Conservation (phyloP, 176 grass and related monocot species). For the Alopecurus myosuroides region DNA sequence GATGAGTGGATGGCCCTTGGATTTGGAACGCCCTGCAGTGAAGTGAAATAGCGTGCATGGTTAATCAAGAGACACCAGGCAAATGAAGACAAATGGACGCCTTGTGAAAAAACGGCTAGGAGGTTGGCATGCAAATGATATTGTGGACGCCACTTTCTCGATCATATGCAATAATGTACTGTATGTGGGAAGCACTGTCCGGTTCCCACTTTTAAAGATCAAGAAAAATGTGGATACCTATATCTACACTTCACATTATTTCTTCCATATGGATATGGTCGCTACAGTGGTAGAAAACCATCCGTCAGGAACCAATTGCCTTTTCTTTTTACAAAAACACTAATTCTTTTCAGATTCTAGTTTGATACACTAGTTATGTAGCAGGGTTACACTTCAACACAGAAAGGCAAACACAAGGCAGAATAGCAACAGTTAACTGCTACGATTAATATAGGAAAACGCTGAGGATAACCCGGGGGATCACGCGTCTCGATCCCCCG, state of each 20-base stretch:
- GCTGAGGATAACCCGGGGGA: too few relatives aligned
- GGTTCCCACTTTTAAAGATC: not conserved
- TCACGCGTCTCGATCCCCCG: too few relatives aligned
- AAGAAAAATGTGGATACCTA: not conserved
- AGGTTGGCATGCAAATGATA: not conserved
- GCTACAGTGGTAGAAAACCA: not conserved
- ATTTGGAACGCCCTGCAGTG: constrained; percentile 69
- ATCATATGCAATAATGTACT: not conserved
- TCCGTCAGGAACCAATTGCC: not conserved
- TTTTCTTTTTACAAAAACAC: not conserved
- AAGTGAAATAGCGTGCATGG: not conserved
- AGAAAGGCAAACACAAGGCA: not conserved
- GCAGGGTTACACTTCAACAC: not conserved
- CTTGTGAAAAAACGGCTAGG: not conserved
- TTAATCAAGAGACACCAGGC: not conserved
- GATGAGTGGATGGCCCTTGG: constrained; percentile 83
- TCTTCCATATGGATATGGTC: not conserved
- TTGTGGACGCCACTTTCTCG: not conserved
- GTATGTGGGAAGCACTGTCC: not conserved
- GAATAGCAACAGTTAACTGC: not conserved
- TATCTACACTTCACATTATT: not conserved
- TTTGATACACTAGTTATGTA: not conserved
- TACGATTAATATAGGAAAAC: not conserved
- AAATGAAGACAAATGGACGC: not conserved
- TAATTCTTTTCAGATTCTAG: not conserved